Evolutionary conservation across 106 monocot species (phyloP).

Genomic region (Dendrobium huoshanense): DNA sequence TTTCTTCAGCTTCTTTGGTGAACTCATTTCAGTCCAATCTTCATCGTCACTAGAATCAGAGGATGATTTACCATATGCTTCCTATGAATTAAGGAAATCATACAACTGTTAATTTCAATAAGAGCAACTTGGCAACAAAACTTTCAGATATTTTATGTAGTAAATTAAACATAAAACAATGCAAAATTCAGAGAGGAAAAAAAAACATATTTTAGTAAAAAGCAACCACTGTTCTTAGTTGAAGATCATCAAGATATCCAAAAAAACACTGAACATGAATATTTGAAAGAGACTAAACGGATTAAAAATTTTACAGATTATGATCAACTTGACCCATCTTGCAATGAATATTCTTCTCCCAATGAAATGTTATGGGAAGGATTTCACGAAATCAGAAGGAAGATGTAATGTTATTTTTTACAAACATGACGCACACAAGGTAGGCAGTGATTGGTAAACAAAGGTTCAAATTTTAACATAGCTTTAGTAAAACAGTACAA

Average conservation of each 20-base stretch:
- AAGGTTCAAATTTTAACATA: neutral
- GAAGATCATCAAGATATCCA: neutral
- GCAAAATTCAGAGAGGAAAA: neutral
- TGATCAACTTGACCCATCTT: neutral
- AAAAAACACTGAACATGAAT: neutral
- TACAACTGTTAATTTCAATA: neutral
- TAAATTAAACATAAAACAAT: neutral
- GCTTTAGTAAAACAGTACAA: neutral
- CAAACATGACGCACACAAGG: neutral
- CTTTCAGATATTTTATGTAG: neutral
- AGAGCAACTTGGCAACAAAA: neutral
- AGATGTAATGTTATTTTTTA: neutral
- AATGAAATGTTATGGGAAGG: neutral
- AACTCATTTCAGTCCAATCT: slow-evolving; percentile 38
- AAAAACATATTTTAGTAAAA: neutral
- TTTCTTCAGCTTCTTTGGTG: slow-evolving; percentile 29
- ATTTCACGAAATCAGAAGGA: neutral
- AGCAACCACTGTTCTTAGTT: neutral
- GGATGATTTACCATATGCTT: slow-evolving; percentile 51
- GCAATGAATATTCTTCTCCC: neutral
- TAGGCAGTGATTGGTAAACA: neutral
- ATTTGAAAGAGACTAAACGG: neutral
- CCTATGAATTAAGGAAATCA: slow-evolving; percentile 36
- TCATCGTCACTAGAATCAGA: slow-evolving; percentile 79
- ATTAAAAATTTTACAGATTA: neutral